Conservation (phyloP, 164 flowering plant species). For the Vitis labrusca region DNA sequence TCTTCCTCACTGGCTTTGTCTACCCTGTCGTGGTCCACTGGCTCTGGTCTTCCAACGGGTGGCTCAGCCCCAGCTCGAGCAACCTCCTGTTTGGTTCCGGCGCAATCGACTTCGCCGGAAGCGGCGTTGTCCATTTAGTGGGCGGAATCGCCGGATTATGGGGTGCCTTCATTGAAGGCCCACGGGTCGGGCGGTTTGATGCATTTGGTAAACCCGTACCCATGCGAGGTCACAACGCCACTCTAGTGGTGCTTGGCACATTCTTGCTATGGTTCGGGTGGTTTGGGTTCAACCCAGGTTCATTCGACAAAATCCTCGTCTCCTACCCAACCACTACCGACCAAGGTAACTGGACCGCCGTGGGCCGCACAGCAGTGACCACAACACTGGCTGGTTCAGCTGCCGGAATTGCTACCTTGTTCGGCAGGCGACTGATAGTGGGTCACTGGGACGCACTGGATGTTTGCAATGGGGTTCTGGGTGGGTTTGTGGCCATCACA, state of each 20-base stretch:
- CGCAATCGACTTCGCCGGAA: slow-evolving; percentile 63
- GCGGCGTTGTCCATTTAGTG: slow-evolving; percentile 65
- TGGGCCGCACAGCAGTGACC: slow-evolving; percentile 64
- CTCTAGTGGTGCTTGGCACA: slow-evolving; percentile 65
- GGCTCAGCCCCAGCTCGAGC: slow-evolving; percentile 44
- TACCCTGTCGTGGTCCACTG: slow-evolving; percentile 76
- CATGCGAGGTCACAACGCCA: slow-evolving; percentile 66
- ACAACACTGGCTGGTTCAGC: slow-evolving; percentile 67
- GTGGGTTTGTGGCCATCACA: slow-evolving; percentile 63
- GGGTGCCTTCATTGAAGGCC: slow-evolving; percentile 68
- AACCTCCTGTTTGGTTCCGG: slow-evolving; percentile 52
- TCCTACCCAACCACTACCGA: slow-evolving; percentile 30
- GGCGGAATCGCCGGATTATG: slow-evolving; percentile 66
- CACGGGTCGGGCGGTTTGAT: slow-evolving; percentile 63
- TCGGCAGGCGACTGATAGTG: slow-evolving; percentile 47
- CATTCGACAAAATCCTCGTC: slow-evolving; percentile 49
- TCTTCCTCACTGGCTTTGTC: slow-evolving; percentile 69
- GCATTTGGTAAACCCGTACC: slow-evolving; percentile 51
- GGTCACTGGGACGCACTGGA: slow-evolving; percentile 73
- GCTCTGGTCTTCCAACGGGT: slow-evolving; percentile 67
- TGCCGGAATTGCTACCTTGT: slow-evolving; percentile 54
- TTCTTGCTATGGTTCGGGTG: slow-evolving; percentile 70
- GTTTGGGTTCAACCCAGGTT: slow-evolving; percentile 76
- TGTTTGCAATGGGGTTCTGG: slow-evolving; percentile 62
- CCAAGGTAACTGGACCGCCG: slow-evolving; percentile 57